Evolutionary conservation across 225 moss, liverwort and hornwort species (phyloP).

Genomic region (Antitrichia curtipendula): DNA sequence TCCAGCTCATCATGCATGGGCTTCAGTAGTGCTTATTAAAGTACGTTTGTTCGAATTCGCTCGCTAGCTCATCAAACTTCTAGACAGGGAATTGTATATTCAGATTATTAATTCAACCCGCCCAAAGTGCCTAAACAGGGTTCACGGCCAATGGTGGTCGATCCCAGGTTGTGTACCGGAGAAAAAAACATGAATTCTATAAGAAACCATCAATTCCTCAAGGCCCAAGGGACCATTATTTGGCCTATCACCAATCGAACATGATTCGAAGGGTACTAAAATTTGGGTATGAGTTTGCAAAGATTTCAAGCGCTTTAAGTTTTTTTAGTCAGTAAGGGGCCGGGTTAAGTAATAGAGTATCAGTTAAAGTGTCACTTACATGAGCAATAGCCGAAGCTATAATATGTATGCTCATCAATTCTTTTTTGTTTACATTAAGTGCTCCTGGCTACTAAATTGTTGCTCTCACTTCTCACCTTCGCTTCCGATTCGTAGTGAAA

Average conservation of each 20-base stretch:
- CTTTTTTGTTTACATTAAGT: neutral
- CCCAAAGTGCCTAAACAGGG: neutral
- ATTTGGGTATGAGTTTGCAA: neutral
- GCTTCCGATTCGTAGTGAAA: neutral
- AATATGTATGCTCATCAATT: neutral
- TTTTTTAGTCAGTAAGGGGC: too few species aligned
- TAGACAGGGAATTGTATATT: neutral
- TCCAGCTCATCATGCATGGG: neutral
- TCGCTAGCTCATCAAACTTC: neutral
- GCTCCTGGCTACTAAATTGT: neutral
- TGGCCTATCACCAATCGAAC: neutral
- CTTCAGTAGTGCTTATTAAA: neutral
- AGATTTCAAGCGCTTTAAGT: neutral
- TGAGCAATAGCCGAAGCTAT: neutral
- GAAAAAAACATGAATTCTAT: neutral
- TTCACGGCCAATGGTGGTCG: neutral
- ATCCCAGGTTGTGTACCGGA: neutral
- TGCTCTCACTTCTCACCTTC: neutral
- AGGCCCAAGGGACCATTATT: too few species aligned
- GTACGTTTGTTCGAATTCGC: neutral
- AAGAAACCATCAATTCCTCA: neutral
- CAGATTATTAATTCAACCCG: too few species aligned
- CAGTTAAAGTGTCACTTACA: neutral
- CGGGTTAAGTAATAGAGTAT: neutral
- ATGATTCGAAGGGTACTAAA: too few species aligned